Evolutionary conservation across 352 stramenopile genomes (phyloP).

Genomic region (Phytopythium delawarense): DNA sequence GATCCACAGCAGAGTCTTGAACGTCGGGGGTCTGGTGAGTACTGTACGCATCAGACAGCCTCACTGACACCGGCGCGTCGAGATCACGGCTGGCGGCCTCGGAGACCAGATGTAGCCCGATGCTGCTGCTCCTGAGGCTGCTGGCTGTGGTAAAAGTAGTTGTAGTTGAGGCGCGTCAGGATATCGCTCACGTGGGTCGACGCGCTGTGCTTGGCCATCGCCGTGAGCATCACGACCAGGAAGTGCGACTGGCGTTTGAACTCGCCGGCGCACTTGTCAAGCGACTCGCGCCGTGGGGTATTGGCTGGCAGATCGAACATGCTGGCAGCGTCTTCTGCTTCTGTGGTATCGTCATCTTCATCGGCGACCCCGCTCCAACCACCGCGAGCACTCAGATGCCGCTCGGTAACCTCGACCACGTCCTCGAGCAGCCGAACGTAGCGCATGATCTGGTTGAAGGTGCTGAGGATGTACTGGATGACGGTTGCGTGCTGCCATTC

Average conservation of each 20-base stretch:
- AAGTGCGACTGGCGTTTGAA: conserved; percentile 67
- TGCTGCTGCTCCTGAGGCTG: not conserved
- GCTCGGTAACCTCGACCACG: conserved; percentile 41
- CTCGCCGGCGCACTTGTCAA: conserved; percentile 38
- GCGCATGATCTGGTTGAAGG: conserved; percentile 69
- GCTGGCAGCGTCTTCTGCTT: not conserved
- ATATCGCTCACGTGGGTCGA: conserved; percentile 67
- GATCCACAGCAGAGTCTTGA: not conserved
- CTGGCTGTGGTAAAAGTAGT: conserved; percentile 58
- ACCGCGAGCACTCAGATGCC: not conserved
- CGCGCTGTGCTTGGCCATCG: conserved; percentile 68
- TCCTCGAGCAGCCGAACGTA: conserved; percentile 55
- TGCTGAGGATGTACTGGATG: conserved; percentile 65
- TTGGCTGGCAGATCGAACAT: conserved; percentile 1
- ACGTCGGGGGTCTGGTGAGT: not conserved
- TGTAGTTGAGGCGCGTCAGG: conserved; percentile 73
- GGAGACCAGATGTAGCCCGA: not conserved
- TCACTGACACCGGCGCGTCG: not conserved
- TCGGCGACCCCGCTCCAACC: not conserved
- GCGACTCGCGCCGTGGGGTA: conserved; percentile 22
- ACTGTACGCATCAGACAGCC: not conserved
- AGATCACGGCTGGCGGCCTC: not conserved
- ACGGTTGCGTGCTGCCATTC: conserved; percentile 42
- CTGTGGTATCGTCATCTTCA: not conserved
- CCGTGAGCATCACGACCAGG: conserved; percentile 64